A percentile compares a stretch with the other conserved stretches of the same genome.
Conservation (phyloP, 73 alveolate species). For the Diophrys appendiculata region DNA sequence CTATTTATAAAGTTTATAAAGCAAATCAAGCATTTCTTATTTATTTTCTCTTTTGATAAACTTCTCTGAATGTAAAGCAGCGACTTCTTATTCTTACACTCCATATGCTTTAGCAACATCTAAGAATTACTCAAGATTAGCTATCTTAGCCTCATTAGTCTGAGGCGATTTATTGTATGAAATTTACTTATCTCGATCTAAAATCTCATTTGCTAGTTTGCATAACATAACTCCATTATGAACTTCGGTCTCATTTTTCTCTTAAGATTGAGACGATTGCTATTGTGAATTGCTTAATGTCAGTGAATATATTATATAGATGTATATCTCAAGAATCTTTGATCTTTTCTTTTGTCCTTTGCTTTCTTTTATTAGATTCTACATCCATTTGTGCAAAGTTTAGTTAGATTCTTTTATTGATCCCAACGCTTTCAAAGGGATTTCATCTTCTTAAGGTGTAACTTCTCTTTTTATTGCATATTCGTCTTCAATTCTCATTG, state of each 20-base stretch:
- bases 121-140: background rate
- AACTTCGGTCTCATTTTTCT: background rate
- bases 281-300: background rate
- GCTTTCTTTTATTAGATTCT: background rate
- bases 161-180: background rate
- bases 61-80: too few relatives aligned
- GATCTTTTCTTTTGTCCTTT: background rate
- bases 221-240: background rate
- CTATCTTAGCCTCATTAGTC: background rate
- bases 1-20: too few relatives aligned
- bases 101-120: background rate
- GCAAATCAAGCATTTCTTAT: too few relatives aligned
- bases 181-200: background rate
- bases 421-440: background rate
- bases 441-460: background rate
- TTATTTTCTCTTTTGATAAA: too few relatives aligned
- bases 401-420: background rate
- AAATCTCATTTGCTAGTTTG: background rate
- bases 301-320: background rate
- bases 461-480: background rate
- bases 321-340: background rate
- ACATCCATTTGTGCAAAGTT: background rate
- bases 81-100: too few relatives aligned
- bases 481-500: background rate
- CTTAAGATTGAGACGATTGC: background rate